Base-by-base conservation (phyloP, 1,139 yeast species). In the Suhomyces terraborum region DNA sequence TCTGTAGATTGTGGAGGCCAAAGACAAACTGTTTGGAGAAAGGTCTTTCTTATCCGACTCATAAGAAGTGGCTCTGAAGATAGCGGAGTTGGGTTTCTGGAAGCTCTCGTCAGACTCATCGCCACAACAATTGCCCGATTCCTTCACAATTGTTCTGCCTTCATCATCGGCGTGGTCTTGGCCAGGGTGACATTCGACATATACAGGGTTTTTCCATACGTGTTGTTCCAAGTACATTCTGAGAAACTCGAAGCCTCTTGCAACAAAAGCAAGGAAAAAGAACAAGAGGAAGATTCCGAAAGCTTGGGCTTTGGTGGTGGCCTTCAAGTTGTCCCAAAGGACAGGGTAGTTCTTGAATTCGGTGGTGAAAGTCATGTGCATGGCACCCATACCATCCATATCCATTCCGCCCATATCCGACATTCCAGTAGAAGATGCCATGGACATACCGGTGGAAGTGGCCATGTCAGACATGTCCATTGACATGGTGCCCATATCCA, bases 281-380 rank as follows among this genome's bases (percentile, higher is more conserved):
- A 85, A 58, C 23, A 82, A 64, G 30, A 81, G 62, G 54, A 84
- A 85, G 16, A 85, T 83, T 24, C 91, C 94, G 58, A 84, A 84
- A 0, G 87, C 89, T 43, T 76, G 73, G 10, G 73, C 88, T 19
- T 75, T 76, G 35, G 64, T 67, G 3, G 64, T 49, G 3, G 93
- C 91, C 13, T 56, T 51, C 38, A 85, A 62, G 1, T 63, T 61
- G 44, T 69, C 61, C 66, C 84, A 84, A 8, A 84, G 53, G 0
- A 85, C 87, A 0, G 91, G 88, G 52, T 79, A 79, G 38, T 69
- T 62, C 8, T 60, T 51, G 58, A 66, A 84, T 2, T 62, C 53
- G 0, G 77, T 64, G 2, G 84, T 78, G 53, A 85, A 64, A 53
- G 67, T 78, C 68, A 72, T 74, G 56, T 78, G 77, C 91, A 84